Base-by-base conservation (phyloP, 805 yeast genomes). In the Suhomyces kilbournensis region DNA sequence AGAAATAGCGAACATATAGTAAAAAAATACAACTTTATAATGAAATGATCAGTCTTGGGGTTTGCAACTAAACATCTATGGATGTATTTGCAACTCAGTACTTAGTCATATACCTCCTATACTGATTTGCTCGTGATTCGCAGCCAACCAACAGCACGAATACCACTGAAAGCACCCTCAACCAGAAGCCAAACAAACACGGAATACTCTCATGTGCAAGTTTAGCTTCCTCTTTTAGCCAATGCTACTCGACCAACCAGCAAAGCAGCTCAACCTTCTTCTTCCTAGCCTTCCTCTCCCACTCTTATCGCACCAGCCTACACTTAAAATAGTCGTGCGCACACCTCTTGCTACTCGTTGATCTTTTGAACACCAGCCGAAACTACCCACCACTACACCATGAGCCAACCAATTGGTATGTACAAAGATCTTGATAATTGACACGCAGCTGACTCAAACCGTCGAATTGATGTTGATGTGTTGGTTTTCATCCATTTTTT, bases 351-450 rank as follows among this genome's bases (percentile, higher is more conserved):
- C 25, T 23, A 30, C n/a, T 45, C 32, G 30, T 4, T 15, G n/a
- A 43, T 28, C 22, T 15, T 50, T 56, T 58, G 59, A 61, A 60
- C 58, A 32, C 42, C 15, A 38, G 12, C 42, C 42, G 23, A 38
- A 38, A 38, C 42, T 38, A 38, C 3, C 23, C 42, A 38, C 20
- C 22, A 38, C 23, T 17, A 38, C 40, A 38, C 14, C 23, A 38
- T 38, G 42, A 67, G 60, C 48, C 53, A 55, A 46, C 71, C 71
- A 60, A 67, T 67, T 60, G 71, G 71, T 67, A 66, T 40, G 71
- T 67, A 45, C 19, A 42, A 17, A 7, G 42, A 38, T 19, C 14
- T 10, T n/a, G n/a, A 38, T 38, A 4, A 38, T 17, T 38, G 23
- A 19, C 20, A 8, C 20, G 19, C 20, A 6, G 22, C 17, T 3